Base-by-base conservation (phyloP, 306 rosid species). In the Cicer pinnatifidum region DNA sequence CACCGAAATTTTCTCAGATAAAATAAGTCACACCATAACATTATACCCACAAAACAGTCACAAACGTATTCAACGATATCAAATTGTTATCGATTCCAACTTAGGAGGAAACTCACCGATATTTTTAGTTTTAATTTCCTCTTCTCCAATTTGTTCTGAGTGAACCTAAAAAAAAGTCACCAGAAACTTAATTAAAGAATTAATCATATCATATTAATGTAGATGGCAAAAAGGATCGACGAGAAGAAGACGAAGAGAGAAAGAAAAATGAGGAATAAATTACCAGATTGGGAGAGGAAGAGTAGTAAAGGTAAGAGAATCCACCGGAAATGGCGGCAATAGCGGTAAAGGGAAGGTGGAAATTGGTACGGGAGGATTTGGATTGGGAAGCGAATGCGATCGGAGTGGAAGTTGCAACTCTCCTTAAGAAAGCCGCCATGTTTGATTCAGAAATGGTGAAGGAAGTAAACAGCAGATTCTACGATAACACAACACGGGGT, bases 291-390 rank as follows among this genome's bases (percentile, higher is more conserved):
- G 96, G 75, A 23, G 91, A 84, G 62, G 96, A 87, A 35, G 62
- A 74, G 79, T 77, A 87, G 83, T 80, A 95, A 28, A 87, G 40
- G 75, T 78, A 90, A 39, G 99, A 95, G 81, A 84, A 12, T 74
- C 93, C 99, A 61, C 97, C 99, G 64, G 97, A 86, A 78, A 88
- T 71, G 45, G 97, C 97, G 6, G 97, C 96, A 35, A 88, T 53
- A 0, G 96, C 92, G 45, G 93, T 88, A 37, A 90, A 72, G 4
- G 99, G 92, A 3, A 85, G 54, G 11, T 91, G 82, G 71, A 75
- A 89, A 46, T 60, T 39, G 15, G 79, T 15, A 82, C 80, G 59
- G 17, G 77, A 51, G 61, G 87, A 71, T 72, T 82, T 89, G 76
- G 88, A 81, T 52, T 88, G 86, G 45, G 83, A 82, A 9, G 71